Evolutionary conservation across 208 protist genomes (phyloP).

Genomic region (Eutreptiella sp.): DNA sequence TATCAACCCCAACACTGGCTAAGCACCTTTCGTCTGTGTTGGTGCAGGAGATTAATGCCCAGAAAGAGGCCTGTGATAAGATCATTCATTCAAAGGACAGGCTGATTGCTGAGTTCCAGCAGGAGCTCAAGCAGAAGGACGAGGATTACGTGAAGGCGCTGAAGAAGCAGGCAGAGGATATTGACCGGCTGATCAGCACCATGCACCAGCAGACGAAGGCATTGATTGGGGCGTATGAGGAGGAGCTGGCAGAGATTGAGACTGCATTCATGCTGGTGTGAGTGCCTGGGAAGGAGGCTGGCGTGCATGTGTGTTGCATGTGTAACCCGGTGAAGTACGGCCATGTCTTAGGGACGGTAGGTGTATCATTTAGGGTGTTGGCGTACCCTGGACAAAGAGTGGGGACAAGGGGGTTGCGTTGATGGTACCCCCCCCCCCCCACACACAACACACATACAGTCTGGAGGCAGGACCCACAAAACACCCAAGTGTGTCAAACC

Average conservation of each 20-base stretch:
- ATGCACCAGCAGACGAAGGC: constrained; percentile 74
- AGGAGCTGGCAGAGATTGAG: constrained; percentile 73
- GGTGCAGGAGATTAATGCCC: constrained; percentile 50
- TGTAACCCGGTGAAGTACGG: no score
- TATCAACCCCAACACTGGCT: background rate
- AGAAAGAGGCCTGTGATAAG: constrained; percentile 61
- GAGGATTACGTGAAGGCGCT: constrained; percentile 81
- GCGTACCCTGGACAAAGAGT: no score
- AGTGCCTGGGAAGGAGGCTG: no score
- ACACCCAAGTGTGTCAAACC: no score
- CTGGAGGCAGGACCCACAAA: no score
- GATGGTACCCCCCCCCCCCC: no score
- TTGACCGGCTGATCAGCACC: constrained; percentile 63
- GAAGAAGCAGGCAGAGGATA: constrained; percentile 58
- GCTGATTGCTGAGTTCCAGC: constrained; percentile 66
- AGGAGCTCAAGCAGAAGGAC: constrained; percentile 73
- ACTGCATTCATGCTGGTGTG: constrained; percentile 62
- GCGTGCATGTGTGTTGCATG: no score
- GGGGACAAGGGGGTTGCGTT: no score
- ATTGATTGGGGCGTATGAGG: constrained; percentile 61
- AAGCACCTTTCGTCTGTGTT: background rate
- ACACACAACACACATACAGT: no score
- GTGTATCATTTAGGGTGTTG: no score
- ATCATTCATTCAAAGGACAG: constrained; percentile 71
- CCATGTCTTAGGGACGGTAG: no score